These are phyloP conservation scores for Tremella mesenterica DNA, from an alignment of 768 basidiomycete genomes.

Conservation along the genomic window DNA sequence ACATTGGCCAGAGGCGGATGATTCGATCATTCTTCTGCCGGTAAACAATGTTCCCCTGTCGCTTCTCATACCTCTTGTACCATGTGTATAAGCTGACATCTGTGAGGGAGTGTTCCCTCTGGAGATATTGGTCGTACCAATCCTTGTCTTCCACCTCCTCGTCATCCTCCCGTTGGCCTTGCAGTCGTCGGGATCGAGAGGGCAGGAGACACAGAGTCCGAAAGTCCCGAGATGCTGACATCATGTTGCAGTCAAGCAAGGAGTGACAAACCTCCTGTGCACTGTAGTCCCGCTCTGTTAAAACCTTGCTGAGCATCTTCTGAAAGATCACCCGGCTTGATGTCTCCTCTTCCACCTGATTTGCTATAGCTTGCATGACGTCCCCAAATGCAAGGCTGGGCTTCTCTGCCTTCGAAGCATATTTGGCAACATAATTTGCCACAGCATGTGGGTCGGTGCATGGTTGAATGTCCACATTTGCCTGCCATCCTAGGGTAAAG, in stretches of 20 bases:
- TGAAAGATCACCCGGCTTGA: not conserved
- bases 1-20: not conserved
- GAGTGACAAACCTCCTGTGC: not conserved
- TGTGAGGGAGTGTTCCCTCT: no score
- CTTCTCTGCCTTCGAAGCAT: not conserved
- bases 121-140: not conserved
- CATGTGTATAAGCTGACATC: not conserved
- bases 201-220: not conserved
- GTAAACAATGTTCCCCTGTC: no score
- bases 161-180: not conserved
- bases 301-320: not conserved
- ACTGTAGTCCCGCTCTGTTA: not conserved
- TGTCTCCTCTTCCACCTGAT: not conserved
- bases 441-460: not conserved
- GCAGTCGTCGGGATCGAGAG: not conserved
- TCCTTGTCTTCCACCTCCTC: not conserved
- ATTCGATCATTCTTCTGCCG: not conserved
- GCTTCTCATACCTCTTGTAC: not conserved
- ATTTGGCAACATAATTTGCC: not conserved
- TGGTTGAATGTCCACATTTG: not conserved
- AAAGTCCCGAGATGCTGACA: not conserved
- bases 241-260: not conserved
- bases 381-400: not conserved
- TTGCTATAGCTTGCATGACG: not conserved
- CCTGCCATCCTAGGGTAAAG: not conserved